Evolutionary conservation across 2,329 filamentous ascomycete genomes (phyloP).

Genomic region (Fusarium guadeloupense): DNA sequence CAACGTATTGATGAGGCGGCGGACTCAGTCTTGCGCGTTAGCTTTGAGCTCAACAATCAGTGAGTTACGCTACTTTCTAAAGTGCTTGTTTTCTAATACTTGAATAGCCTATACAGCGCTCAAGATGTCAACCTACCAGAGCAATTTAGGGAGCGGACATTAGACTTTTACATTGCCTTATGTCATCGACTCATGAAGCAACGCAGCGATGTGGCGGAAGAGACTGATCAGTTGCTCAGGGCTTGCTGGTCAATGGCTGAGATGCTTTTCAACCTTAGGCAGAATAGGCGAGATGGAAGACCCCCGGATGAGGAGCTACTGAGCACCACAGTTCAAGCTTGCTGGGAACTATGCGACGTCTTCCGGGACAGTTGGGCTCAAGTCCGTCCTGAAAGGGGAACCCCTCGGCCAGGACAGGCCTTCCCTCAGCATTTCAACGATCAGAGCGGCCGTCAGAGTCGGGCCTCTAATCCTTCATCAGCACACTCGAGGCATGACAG

Average conservation of each 20-base stretch:
- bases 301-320: constrained; percentile 83
- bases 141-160: constrained; percentile 84
- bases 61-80: constrained; percentile 48
- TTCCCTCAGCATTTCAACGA: constrained; percentile 70
- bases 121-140: constrained; percentile 84
- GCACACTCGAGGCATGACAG: constrained; percentile 63
- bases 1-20: constrained; percentile 79
- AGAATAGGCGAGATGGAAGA: constrained; percentile 79
- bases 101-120: constrained; percentile 79
- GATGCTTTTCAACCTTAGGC: constrained; percentile 90
- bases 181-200: constrained; percentile 98
- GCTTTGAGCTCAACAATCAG: constrained; percentile 96
- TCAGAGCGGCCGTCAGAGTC: constrained; percentile 58
- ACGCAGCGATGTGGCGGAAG: constrained; percentile 77
- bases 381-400: constrained; percentile 84
- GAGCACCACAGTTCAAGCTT: constrained; percentile 88
- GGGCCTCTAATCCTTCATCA: constrained; percentile 61
- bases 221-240: constrained; percentile 83
- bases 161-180: constrained; percentile 94
- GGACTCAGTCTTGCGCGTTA: constrained; percentile 89
- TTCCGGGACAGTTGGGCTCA: constrained; percentile 94
- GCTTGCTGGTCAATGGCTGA: constrained; percentile 92
- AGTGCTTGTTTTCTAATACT: constrained; percentile 40
- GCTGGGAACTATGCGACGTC: constrained; percentile 93
- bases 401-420: constrained; percentile 82